Conservation (phyloP, 2,329 filamentous ascomycete genomes). For the Fusarium proliferatum region DNA sequence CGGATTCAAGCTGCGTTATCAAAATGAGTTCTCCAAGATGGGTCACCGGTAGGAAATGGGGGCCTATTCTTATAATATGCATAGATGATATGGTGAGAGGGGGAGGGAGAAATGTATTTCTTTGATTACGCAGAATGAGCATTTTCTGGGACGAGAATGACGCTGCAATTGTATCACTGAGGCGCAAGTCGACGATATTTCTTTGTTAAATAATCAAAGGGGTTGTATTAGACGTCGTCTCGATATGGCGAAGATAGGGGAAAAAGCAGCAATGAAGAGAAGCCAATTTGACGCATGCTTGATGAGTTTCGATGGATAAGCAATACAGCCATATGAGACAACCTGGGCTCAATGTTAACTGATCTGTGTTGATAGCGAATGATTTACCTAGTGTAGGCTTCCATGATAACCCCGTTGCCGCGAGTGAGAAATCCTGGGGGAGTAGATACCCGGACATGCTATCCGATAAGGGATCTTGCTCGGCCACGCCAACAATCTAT, state of each 20-base stretch:
- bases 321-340: background rate
- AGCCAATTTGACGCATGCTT: conserved; percentile 33
- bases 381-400: background rate
- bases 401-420: background rate
- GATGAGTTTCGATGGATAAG: background rate
- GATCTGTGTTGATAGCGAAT: background rate
- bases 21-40: conserved; percentile 74
- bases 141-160: conserved; percentile 15
- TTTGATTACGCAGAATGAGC: conserved; percentile 29
- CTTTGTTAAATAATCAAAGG: conserved; percentile 14
- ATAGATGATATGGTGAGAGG: background rate
- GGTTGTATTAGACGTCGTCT: conserved; percentile 15
- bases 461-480: background rate
- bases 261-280: conserved; percentile 19
- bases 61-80: background rate
- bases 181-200: conserved; percentile 30
- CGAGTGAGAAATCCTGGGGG: background rate
- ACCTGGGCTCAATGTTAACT: background rate
- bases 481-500: background rate
- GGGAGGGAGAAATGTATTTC: conserved; percentile 2
- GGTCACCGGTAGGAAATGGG: conserved; percentile 44
- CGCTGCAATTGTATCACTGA: conserved; percentile 29
- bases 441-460: background rate
- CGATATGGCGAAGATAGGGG: background rate
- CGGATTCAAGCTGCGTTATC: conserved; percentile 89